Base-by-base conservation (phyloP, 1,139 yeast genomes). In the Lodderomyces metapsilosis region DNA sequence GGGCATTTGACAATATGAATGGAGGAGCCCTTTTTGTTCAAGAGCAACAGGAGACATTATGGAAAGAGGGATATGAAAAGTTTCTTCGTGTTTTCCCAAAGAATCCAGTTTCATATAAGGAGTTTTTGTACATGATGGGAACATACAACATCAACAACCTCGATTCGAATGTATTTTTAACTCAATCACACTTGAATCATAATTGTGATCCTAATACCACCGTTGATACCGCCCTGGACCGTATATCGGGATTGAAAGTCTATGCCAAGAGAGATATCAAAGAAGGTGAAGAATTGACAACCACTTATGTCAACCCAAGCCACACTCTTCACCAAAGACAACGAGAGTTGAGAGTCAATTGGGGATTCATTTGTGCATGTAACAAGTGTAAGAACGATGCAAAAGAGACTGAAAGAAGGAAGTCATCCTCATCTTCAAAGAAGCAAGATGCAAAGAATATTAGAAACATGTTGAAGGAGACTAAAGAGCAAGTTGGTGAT, bases 311-410 rank as follows among this genome's bases (percentile, higher is more conserved):
- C 1, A 80, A 84, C 51, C 88, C 91, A 2, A 60, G 68, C 8
- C 82, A 79, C 53, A 78, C 80, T 3, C 77, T 82, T 6, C 76
- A 72, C 36, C 80, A 81, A 49, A 76, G 96, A 50, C 82, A 80
- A 53, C 63, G 86, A 47, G 82, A 78, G 48, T 65, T 88, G 39
- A 66, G 91, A 43, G 80, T 81, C n/a, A 82, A 84, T 52, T 88
- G 89, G 88, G 95, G 95, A 4, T 88, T 88, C 58, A 54, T 75
- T n/a, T 88, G 96, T 59, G 64, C 59, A 20, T 88, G 96, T 58
- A 51, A 59, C 8, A 77, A 84, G 47, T 88, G 96, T 61, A 74
- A 76, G 52, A 65, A 64, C 5, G 95, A 85, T 48, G 63, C 72
- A 37, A 62, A 69, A 42, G 50, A 45, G 2, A 71, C 66, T 41